Evolutionary conservation across 768 basidiomycete species (phyloP), one percentile per base, ranked within the genome.

Genomic region (Naganishia friedmannii): DNA sequence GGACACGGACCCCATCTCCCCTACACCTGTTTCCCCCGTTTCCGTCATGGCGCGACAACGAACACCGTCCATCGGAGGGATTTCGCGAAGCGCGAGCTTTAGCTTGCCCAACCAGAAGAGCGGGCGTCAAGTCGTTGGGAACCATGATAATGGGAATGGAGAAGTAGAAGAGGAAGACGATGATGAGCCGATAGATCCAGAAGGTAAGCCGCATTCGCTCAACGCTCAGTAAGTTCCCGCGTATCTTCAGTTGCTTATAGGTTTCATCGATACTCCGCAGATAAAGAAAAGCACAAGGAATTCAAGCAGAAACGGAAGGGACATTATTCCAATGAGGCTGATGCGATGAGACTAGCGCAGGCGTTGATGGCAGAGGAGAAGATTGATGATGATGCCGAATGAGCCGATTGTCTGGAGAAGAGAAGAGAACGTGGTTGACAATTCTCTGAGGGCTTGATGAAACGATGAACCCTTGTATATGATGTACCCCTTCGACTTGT

Each of bases 141-240:
- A 85, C 3, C 48, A 51, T 55, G 83, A 85, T 67, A 83, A 85
- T 66, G 66, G 75, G 26, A 73, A 72, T 70, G 81, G 83, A 34
- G 78, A 82, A 0, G 86, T 88, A 73, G 82, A 85, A 8, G 75
- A 76, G 55, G 81, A 77, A 8, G 77, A 85, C n/a, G 89, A 91
- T 75, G 83, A 85, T 69, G 87, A 86, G 4, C 90, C 92, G 72
- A 90, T 92, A 90, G 90, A 92, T 74, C 90, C 90, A 82, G 92
- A 93, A 82, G 86, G 92, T 91, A 70, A 74, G 88, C 83, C 32
- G 12, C 34, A 12, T 12, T 37, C n/a, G n/a, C 34, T 37, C 34
- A 37, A 4, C 34, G 12, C 34, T 12, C 8, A 4, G 51, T 21
- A 12, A 7, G 6, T 51, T 51, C 1, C 19, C 58, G 42, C 12